phyloP scores from a whole-genome alignment of 441 rosid genomes.

The Corymbia citriodora region DNA sequence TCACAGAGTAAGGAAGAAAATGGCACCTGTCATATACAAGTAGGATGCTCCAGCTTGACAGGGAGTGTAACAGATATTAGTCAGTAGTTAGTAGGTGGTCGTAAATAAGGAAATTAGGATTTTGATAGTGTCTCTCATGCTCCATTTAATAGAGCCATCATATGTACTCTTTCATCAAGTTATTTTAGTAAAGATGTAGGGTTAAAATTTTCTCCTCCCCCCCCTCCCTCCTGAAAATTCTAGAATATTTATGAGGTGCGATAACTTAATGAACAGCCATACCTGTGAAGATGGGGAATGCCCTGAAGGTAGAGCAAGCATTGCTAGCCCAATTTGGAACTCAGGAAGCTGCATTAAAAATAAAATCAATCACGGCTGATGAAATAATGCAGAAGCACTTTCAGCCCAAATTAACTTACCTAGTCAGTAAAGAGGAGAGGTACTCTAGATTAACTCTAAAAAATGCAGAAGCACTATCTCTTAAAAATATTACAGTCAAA shows the following conservation, averaged over 20 bases:
- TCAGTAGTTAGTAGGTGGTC: neutral
- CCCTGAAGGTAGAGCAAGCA: conserved; percentile 70
- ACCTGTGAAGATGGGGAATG: conserved; percentile 85
- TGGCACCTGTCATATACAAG: neutral
- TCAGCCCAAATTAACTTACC: neutral
- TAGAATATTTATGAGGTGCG: neutral
- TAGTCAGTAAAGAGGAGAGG: neutral
- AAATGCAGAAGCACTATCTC: neutral
- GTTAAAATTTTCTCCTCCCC: neutral
- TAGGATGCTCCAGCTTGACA: neutral
- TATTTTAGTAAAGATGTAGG: neutral
- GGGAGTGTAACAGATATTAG: neutral
- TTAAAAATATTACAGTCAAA: neutral
- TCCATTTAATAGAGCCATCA: neutral
- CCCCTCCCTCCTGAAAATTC: neutral
- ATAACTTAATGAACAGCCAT: conserved; percentile 5
- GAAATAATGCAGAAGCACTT: neutral
- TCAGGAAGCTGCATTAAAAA: conserved; percentile 68
- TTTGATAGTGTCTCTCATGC: neutral
- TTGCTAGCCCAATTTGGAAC: conserved; percentile 89
- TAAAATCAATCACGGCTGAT: neutral
- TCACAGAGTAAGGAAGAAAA: neutral
- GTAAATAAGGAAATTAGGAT: neutral
- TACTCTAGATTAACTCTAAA: neutral
- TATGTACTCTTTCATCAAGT: neutral